These are phyloP conservation scores for Leccinellum albellum DNA, from an alignment of 768 basidiomycete species.

Conservation along the genomic window DNA sequence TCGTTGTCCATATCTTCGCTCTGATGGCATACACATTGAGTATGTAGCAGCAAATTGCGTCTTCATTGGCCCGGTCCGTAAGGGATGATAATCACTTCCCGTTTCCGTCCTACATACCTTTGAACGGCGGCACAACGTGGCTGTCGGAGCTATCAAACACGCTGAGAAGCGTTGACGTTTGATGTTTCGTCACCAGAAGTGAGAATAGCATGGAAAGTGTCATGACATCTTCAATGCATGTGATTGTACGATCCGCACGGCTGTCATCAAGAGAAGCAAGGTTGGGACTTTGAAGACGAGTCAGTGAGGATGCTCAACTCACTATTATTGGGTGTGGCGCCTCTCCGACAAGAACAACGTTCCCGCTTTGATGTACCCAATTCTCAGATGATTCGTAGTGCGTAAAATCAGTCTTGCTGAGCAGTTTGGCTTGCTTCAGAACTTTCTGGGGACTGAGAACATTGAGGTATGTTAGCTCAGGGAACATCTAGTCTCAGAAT, in stretches of 20 bases:
- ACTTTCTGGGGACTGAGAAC: slow-evolving; percentile 17
- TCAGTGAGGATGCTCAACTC: neutral
- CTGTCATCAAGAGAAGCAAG: slow-evolving; percentile 26
- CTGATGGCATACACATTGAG: slow-evolving; percentile 26
- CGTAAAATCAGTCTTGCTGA: slow-evolving; percentile 31
- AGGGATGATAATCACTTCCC: slow-evolving; percentile 39
- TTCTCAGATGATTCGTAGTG: slow-evolving; percentile 39
- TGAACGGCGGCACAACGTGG: slow-evolving; percentile 41
- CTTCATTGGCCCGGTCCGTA: slow-evolving; percentile 39
- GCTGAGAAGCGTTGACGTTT: slow-evolving; percentile 47
- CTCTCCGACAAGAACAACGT: slow-evolving; percentile 53
- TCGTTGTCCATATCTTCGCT: slow-evolving; percentile 41
- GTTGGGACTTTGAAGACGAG: neutral
- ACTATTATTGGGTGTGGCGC: slow-evolving; percentile 57
- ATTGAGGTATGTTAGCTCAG: neutral
- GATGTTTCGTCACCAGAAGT: slow-evolving; percentile 39
- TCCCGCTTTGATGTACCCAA: slow-evolving; percentile 48
- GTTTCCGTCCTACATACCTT: slow-evolving; percentile 41
- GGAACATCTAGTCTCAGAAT: neutral
- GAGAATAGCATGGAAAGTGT: slow-evolving; percentile 56
- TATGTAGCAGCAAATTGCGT: slow-evolving; percentile 38
- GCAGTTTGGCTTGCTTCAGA: slow-evolving; percentile 10
- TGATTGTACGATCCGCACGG: slow-evolving; percentile 46
- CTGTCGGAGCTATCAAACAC: slow-evolving; percentile 56
- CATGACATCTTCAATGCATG: slow-evolving; percentile 59